phyloP scores from a whole-genome alignment of 345 rosid genomes.

The Moricandia moricandioides region DNA sequence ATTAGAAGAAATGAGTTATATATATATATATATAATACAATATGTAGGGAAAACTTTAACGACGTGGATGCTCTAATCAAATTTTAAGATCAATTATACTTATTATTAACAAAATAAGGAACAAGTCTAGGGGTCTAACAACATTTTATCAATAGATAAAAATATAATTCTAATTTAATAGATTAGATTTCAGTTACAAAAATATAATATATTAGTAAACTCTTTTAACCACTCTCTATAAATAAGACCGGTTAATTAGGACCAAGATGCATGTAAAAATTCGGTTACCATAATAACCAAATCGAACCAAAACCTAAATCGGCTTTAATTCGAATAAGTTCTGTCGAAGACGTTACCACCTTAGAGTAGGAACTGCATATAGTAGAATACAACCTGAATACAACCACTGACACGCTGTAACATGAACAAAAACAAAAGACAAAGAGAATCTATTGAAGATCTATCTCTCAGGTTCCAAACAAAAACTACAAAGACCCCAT shows the following conservation, averaged over 20 bases:
- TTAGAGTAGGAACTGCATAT: background rate
- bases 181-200: no score
- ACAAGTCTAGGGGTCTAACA: no score
- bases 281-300: background rate
- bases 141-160: no score
- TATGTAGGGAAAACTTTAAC: no score
- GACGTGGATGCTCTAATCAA: no score
- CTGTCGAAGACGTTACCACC: constrained; percentile 3
- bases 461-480: constrained; percentile 26
- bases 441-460: constrained; percentile 23
- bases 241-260: background rate
- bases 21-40: no score
- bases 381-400: constrained; percentile 6
- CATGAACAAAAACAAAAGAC: constrained; percentile 22
- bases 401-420: constrained; percentile 20
- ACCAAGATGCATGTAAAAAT: constrained; percentile 3
- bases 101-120: no score
- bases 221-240: no score
- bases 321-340: background rate
- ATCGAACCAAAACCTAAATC: constrained; percentile 5
- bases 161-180: no score
- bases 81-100: no score
- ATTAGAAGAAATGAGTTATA: no score
- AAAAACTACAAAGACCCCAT: constrained; percentile 16
- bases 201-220: no score